Percentiles rank a stretch among this genome's conserved stretches.
Evolutionary conservation across 108 stramenopile species (phyloP).

Genomic region (Skeletonema costatum): DNA sequence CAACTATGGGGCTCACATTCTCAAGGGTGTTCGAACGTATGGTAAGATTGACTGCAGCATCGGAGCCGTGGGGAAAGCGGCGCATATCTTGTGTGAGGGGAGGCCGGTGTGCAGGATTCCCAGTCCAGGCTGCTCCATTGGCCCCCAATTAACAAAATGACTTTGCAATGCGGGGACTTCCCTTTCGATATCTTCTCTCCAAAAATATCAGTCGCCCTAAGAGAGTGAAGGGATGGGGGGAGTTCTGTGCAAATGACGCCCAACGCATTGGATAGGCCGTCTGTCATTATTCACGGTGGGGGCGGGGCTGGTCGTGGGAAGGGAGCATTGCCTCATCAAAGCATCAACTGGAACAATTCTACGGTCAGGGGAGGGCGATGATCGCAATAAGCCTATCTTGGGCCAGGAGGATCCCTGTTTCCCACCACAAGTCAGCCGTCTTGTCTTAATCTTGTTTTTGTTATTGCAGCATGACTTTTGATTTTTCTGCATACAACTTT

Average conservation of each 20-base stretch:
- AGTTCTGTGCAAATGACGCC: background rate
- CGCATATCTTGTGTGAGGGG: background rate
- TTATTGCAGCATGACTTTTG: background rate
- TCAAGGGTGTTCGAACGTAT: slow-evolving; percentile 89
- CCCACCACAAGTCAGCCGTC: background rate
- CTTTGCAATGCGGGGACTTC: background rate
- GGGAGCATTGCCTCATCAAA: background rate
- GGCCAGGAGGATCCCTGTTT: background rate
- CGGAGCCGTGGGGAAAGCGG: background rate
- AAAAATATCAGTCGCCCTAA: background rate
- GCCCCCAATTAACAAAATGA: background rate
- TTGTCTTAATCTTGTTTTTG: background rate
- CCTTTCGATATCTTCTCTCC: background rate
- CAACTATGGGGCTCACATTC: slow-evolving; percentile 90
- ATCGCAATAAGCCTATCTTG: background rate
- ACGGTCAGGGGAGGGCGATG: background rate
- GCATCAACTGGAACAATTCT: background rate
- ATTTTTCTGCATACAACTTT: background rate
- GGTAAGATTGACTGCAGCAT: slow-evolving; percentile 51
- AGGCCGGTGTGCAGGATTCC: background rate
- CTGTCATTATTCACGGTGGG: background rate
- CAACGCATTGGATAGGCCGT: background rate
- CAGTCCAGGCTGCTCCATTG: background rate
- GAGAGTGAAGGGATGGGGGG: background rate
- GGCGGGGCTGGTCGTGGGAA: background rate